phyloP scores from a whole-genome alignment of 768 basidiomycete genomes.

The Saitozyma podzolica region DNA sequence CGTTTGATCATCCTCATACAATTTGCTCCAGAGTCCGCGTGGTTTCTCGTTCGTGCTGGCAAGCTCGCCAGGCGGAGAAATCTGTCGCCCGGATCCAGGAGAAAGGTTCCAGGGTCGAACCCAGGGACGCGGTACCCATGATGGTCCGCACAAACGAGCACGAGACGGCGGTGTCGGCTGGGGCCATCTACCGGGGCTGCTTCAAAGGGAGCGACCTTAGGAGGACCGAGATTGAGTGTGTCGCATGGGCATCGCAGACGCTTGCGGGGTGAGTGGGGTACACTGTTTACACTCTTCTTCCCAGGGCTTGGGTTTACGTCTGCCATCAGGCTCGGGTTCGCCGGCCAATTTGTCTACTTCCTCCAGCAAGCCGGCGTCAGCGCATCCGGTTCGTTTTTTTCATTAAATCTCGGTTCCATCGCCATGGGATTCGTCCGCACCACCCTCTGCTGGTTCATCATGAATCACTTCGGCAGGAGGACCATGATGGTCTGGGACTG shows the following conservation, averaged over 20 bases:
- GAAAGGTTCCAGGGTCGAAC: conserved; percentile 6
- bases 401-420: conserved; percentile 7
- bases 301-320: conserved; percentile 34
- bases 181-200: conserved; percentile 28
- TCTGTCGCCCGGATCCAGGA: conserved; percentile 9
- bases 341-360: conserved; percentile 23
- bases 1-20: conserved; percentile 17
- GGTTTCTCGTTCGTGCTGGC: conserved; percentile 28
- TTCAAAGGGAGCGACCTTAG: conserved; percentile 37
- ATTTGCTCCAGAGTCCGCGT: conserved; percentile 39
- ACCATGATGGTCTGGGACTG: conserved; percentile 23
- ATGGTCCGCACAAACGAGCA: conserved; percentile 27
- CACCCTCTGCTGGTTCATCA: conserved; percentile 34
- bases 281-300: not conserved
- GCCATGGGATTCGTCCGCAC: conserved; percentile 26
- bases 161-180: conserved; percentile 21
- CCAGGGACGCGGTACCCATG: conserved; percentile 10
- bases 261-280: conserved; percentile 17
- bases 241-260: conserved; percentile 33
- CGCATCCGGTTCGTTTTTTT: conserved; percentile 9
- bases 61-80: conserved; percentile 19
- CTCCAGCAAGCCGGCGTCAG: conserved; percentile 30
- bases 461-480: conserved; percentile 51
- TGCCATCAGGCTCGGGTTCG: conserved; percentile 6
- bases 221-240: conserved; percentile 37